Evolutionary conservation across 352 stramenopile species (phyloP), one percentile per base, ranked within the genome.

Genomic region (Globisporangium alternatum): DNA sequence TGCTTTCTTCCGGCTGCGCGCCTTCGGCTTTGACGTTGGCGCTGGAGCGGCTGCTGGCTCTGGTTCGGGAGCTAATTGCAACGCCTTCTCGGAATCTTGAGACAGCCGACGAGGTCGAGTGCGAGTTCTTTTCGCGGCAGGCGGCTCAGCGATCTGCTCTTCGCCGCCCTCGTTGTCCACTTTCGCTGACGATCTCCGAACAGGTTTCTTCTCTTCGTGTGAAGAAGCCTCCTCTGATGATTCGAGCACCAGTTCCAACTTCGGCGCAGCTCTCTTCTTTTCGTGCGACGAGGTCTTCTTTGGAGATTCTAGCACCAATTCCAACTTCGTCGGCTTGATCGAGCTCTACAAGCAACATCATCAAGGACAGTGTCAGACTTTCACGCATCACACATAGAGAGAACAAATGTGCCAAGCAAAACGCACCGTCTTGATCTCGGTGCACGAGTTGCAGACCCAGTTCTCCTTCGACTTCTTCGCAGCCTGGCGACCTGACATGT

Each of bases 401-500:
- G 5, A 66, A 22, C 30, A 7, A 44, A 9, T 19, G 3, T 12
- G 31, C 8, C n/a, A 33, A 3, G 4, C 25, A 45, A 58, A 22
- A 60, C 60, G 31, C 21, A 61, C 67, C 63, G 51, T 68, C 56
- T 72, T 66, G 39, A 65, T 71, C 21, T 64, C 69, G 22, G 60
- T 67, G 53, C 76, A 84, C 48, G 54, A 59, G 5, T 49, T 21
- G 68, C 76, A 84, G 12, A 78, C 43, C 76, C 76, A 84, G 19
- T 62, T 63, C 44, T 77, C 75, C 55, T 92, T 92, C 7, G 71
- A 64, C 61, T 81, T 88, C 15, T 76, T 76, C 25, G 66, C 63
- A 6, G 82, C 83, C 25, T 91, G 81, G 0, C 83, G 76, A 22
- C 86, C 80, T 10, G 86, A 90, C 72, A 94, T 89, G 55, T 91